phyloP scores from a whole-genome alignment of 2,329 filamentous ascomycete species.

The Hypoxylon sp. region DNA sequence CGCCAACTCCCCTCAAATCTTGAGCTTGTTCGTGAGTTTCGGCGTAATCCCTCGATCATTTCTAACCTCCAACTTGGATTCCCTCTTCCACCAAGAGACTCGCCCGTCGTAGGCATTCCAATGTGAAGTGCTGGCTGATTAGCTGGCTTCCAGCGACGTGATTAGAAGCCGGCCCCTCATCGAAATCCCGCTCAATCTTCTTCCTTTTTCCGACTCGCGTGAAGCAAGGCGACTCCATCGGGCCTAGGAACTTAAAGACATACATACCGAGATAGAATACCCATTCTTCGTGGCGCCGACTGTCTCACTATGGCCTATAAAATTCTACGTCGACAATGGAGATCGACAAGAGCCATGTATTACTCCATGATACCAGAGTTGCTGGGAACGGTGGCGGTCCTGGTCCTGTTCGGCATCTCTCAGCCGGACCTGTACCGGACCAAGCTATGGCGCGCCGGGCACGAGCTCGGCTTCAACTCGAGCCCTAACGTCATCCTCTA shows the following conservation, averaged over 20 bases:
- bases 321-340: slow-evolving; percentile 68
- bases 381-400: slow-evolving; percentile 66
- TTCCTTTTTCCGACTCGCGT: slow-evolving; percentile 23
- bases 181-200: slow-evolving; percentile 23
- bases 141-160: slow-evolving; percentile 33
- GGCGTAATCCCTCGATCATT: slow-evolving; percentile 37
- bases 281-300: slow-evolving; percentile 30
- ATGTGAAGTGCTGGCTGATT: slow-evolving; percentile 37
- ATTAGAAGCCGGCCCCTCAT: slow-evolving; percentile 14
- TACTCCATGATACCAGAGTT: slow-evolving; percentile 73
- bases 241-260: slow-evolving; percentile 17
- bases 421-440: slow-evolving; percentile 77
- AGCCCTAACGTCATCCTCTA: slow-evolving; percentile 74
- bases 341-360: slow-evolving; percentile 64
- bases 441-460: slow-evolving; percentile 76
- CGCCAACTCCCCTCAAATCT: slow-evolving; percentile 29
- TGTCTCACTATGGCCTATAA: slow-evolving; percentile 54
- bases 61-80: slow-evolving; percentile 17
- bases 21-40: slow-evolving; percentile 32
- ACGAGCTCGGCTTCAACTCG: slow-evolving; percentile 76
- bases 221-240: slow-evolving; percentile 2
- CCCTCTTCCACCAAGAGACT: slow-evolving; percentile 18
- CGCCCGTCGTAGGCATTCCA: slow-evolving; percentile 28
- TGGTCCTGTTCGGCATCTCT: slow-evolving; percentile 76
- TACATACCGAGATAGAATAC: too few relatives aligned